Evolutionary conservation across 192 early-diverging fungal species (phyloP).

Genomic region (Podila verticillata): DNA sequence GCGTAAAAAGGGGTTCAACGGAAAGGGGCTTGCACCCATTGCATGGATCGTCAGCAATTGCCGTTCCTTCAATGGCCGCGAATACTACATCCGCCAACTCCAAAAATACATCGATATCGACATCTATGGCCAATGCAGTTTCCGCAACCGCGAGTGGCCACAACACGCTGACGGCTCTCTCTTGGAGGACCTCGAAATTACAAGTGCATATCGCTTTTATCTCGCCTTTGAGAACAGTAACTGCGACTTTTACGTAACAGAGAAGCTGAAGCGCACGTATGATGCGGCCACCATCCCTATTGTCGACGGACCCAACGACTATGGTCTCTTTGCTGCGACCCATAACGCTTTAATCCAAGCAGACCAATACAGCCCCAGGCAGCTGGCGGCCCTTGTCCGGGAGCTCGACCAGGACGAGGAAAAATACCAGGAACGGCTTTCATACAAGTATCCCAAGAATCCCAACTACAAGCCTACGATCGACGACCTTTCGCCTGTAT

Average conservation of each 20-base stretch:
- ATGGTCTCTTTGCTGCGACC: slow-evolving; percentile 12
- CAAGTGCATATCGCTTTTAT: slow-evolving; percentile 7
- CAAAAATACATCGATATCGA: slow-evolving; percentile 21
- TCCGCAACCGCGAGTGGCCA: neutral
- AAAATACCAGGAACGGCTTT: neutral
- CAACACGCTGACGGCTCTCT: neutral
- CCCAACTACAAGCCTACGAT: neutral
- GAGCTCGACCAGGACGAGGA: neutral
- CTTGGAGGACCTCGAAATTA: neutral
- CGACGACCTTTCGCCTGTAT: neutral
- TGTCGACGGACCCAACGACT: slow-evolving; percentile 22
- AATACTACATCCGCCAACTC: slow-evolving; percentile 22
- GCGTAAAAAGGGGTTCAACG: too few relatives aligned
- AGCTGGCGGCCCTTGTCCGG: slow-evolving; percentile 3
- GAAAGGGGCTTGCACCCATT: slow-evolving; percentile 10
- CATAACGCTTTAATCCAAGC: slow-evolving; percentile 5
- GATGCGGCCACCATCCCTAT: slow-evolving; percentile 12
- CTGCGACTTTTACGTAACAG: slow-evolving; percentile 23
- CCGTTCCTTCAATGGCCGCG: neutral
- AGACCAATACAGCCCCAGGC: slow-evolving; percentile 9
- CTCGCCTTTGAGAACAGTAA: slow-evolving; percentile 22
- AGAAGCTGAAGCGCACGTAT: slow-evolving; percentile 10
- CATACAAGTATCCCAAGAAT: slow-evolving; percentile 1
- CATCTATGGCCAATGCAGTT: slow-evolving; percentile 19
- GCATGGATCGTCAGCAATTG: slow-evolving; percentile 26